phyloP scores from a whole-genome alignment of 345 rosid species.

The Aurinia saxatilis region DNA sequence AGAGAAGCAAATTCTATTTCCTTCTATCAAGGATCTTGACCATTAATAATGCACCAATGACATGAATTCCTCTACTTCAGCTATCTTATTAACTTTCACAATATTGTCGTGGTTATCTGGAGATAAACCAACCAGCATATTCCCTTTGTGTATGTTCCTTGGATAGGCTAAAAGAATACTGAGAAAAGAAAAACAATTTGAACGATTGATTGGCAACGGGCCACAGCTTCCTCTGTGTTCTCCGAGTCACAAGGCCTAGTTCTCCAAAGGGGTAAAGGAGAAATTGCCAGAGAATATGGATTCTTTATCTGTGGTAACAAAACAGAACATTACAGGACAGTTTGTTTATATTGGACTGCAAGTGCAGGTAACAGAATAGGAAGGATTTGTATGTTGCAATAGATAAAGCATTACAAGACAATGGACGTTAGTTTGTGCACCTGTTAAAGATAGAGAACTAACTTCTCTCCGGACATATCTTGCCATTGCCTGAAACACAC shows the following conservation, averaged over 20 bases:
- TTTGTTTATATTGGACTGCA: background rate
- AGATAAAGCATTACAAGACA: background rate
- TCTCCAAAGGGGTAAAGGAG: slow-evolving; percentile 61
- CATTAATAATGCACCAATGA: background rate
- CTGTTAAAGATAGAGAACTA: slow-evolving; percentile 73
- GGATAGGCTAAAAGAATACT: background rate
- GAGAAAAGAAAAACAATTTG: background rate
- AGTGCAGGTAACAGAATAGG: background rate
- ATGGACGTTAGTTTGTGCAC: slow-evolving; percentile 25
- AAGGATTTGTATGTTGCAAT: background rate
- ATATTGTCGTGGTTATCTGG: slow-evolving; percentile 4
- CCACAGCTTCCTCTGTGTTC: slow-evolving; percentile 21
- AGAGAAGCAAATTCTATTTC: no score
- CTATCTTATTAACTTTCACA: slow-evolving; percentile 22
- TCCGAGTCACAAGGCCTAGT: slow-evolving; percentile 15
- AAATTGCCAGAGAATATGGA: slow-evolving; percentile 86
- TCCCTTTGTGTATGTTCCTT: background rate
- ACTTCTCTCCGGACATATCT: slow-evolving; percentile 84
- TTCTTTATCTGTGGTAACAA: slow-evolving; percentile 58
- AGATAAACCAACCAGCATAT: slow-evolving; percentile 9
- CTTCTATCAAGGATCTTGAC: no score
- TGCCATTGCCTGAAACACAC: slow-evolving; percentile 70
- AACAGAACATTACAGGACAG: background rate
- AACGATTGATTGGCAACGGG: slow-evolving; percentile 8
- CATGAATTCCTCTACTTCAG: background rate